Conservation (phyloP, 1,284 basidiomycete species). For the Coniferiporia sulphurascens region DNA sequence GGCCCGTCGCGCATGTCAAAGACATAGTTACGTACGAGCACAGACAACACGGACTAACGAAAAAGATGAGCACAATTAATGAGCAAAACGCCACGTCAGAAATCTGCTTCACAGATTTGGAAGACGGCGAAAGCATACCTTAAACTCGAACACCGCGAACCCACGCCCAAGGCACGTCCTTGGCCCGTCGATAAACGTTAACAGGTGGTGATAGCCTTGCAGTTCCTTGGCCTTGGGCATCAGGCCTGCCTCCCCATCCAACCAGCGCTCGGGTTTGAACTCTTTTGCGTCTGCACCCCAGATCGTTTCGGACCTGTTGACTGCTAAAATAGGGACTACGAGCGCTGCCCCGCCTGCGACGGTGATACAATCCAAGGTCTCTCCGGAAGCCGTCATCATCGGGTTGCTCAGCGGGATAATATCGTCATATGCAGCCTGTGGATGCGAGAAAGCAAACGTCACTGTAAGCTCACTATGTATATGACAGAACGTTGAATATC, state of each 20-base stretch:
- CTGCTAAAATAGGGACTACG: constrained; percentile 34
- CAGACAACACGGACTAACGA: constrained; percentile 8
- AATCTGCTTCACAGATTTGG: too few species aligned
- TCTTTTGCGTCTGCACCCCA: constrained; percentile 41
- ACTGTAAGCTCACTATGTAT: constrained; percentile 19
- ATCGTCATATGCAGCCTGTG: constrained; percentile 1
- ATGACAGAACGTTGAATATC: background rate
- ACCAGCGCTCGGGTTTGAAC: constrained; percentile 40
- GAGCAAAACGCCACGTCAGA: background rate
- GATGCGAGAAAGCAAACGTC: too few species aligned
- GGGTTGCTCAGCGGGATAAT: background rate
- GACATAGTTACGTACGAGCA: constrained; percentile 20
- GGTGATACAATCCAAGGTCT: background rate
- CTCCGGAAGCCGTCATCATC: background rate
- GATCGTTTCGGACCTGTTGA: constrained; percentile 44
- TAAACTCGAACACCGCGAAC: constrained; percentile 1
- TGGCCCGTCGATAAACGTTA: constrained; percentile 5
- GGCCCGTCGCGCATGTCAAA: constrained; percentile 20
- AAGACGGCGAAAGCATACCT: background rate
- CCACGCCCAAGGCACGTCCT: constrained; percentile 7
- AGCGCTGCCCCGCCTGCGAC: constrained; percentile 30
- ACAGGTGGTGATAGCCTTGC: constrained; percentile 1
- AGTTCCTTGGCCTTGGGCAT: background rate
- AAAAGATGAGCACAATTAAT: too few species aligned
- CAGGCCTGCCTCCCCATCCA: constrained; percentile 17